Conservation (phyloP, 1,284 basidiomycete species). For the Phlebopus sp. region DNA sequence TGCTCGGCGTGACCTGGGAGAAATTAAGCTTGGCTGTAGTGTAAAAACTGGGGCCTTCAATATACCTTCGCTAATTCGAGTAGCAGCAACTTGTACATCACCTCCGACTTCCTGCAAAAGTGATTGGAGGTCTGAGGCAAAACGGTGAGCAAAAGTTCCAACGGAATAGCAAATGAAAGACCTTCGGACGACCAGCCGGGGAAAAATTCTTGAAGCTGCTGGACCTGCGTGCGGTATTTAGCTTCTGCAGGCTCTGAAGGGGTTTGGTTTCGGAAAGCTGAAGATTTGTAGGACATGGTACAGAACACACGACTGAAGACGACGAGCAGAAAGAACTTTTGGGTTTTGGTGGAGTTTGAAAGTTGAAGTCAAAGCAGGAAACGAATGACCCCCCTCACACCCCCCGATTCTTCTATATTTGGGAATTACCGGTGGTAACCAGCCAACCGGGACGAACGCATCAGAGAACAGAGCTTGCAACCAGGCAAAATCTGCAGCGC, state of each 20-base stretch:
- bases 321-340: constrained; percentile 3
- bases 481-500: not conserved
- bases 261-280: constrained; percentile 40
- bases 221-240: constrained; percentile 52
- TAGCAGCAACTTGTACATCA: constrained; percentile 72
- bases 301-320: not conserved
- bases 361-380: constrained; percentile 11
- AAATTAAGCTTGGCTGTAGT: constrained; percentile 11
- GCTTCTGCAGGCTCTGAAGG: constrained; percentile 33
- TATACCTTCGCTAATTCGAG: constrained; percentile 80
- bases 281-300: constrained; percentile 56
- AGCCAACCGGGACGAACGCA: not conserved
- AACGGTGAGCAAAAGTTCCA: constrained; percentile 5
- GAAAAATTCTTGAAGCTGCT: constrained; percentile 75
- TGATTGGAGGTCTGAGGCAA: constrained; percentile 65
- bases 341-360: constrained; percentile 31
- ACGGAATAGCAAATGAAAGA: constrained; percentile 33
- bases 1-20: constrained; percentile 70
- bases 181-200: constrained; percentile 78
- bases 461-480: not conserved
- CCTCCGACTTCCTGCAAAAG: constrained; percentile 72
- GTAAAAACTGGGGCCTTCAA: constrained; percentile 8
- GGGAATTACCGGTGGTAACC: not conserved
- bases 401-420: not conserved
- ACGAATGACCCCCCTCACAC: not conserved